phyloP scores from a whole-genome alignment of 2,329 filamentous ascomycete species.

The Hypomyces perniciosus region DNA sequence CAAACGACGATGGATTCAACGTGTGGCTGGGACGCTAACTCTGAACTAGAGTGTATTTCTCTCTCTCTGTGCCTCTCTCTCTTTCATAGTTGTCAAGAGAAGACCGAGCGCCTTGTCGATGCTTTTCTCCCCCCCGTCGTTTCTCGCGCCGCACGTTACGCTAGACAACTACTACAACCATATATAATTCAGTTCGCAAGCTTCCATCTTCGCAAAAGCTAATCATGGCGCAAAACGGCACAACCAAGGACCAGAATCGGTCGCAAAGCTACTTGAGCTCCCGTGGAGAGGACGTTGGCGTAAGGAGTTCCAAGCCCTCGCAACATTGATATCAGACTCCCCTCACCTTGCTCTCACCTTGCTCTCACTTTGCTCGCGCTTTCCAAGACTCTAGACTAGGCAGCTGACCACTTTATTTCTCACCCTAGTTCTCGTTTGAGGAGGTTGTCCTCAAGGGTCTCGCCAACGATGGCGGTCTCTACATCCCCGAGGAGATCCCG shows the following conservation, averaged over 20 bases:
- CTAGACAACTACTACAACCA: not conserved
- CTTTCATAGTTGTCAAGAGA: too few relatives aligned
- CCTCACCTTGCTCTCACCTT: not conserved
- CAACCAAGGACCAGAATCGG: conserved; percentile 25
- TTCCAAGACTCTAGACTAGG: not conserved
- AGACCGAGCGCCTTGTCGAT: not conserved
- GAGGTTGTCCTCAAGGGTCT: conserved; percentile 86
- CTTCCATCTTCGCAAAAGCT: not conserved
- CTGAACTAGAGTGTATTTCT: too few relatives aligned
- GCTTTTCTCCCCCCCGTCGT: conserved; percentile 3
- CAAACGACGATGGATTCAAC: not conserved
- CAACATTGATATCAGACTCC: not conserved
- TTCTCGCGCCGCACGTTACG: conserved; percentile 11
- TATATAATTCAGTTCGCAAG: too few relatives aligned
- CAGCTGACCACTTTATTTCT: conserved; percentile 2
- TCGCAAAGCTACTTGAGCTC: conserved; percentile 46
- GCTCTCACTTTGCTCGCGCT: not conserved
- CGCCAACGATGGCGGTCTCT: conserved; percentile 79
- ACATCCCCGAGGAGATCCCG: conserved; percentile 80
- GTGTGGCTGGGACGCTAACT: not conserved
- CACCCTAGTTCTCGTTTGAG: conserved; percentile 77
- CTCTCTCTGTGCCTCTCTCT: too few relatives aligned
- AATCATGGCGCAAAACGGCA: conserved; percentile 37
- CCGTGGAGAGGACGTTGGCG: conserved; percentile 44
- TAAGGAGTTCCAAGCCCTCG: conserved; percentile 23